Evolutionary conservation across 371 early-diverging fungal genomes (phyloP), one percentile per base, ranked within the genome.

Genomic region (Mucor plumbeus): DNA sequence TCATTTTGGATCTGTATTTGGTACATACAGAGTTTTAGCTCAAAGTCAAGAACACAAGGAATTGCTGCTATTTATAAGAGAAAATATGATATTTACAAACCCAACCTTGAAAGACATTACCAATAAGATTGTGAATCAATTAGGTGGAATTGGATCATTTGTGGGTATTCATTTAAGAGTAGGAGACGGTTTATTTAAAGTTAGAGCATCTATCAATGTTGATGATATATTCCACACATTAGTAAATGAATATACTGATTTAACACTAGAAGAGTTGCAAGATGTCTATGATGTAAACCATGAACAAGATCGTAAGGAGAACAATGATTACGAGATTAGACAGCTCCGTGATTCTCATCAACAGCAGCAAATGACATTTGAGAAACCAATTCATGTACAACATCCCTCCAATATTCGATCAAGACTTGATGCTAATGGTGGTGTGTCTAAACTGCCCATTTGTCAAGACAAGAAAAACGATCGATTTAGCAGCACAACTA

Each of bases 1-100:
- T n/a, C 86, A 86, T 43, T 86, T 88, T 64, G 85, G 86, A 0
- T 88, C 88, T 1, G 65, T 88, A 4, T 88, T 84, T 76, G 86
- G 85, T 0, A 73, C 77, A 0, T 83, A 86, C 44, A 77, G 88
- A 4, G 82, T 88, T 2, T 67, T 86, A 53, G 85, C 86, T 0
- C 78, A 76, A 56, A 78, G 79, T 0, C 62, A 59, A 7, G 76
- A 77, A 1, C 83, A 88, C 55, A 60, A 57, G 17, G 74, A 77
- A 7, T 59, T 78, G 17, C 68, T 81, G 5, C 68, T 63, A 33
- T 76, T 71, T 39, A 63, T 88, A 56, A 75, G 85, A 3, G 66
- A 75, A 17, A 69, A 78, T 36, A 79, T 89, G 83, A 85, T 84
- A 17, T 80, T 86, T 38, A 64, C 70, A 2, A 81, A 85, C 21